Evolutionary conservation across 148 eudicot genomes (phyloP).

Genomic region (Camellia lanceoleosa): DNA sequence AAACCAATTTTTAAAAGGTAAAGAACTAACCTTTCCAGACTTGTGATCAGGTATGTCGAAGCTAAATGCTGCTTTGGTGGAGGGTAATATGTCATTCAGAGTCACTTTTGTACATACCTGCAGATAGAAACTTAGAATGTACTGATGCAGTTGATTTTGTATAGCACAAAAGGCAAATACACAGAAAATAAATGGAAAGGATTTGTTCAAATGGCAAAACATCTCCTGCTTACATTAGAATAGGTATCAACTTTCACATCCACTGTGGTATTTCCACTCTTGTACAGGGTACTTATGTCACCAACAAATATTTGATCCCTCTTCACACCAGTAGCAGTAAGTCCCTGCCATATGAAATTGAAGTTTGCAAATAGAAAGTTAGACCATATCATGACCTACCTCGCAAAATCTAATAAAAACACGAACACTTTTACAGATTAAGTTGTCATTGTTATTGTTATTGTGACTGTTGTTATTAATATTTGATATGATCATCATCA

Average conservation of each 20-base stretch:
- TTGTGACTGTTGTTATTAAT: not conserved
- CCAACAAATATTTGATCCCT: conserved; percentile 77
- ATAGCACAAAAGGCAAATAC: not conserved
- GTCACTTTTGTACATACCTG: conserved; percentile 84
- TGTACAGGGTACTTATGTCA: conserved; percentile 69
- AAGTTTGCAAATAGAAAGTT: conserved; percentile 4
- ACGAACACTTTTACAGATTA: not conserved
- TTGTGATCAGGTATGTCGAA: not conserved
- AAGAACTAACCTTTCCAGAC: too few relatives aligned
- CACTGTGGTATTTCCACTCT: conserved; percentile 65
- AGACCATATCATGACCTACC: not conserved
- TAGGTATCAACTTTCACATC: conserved; percentile 83
- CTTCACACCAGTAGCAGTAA: conserved; percentile 79
- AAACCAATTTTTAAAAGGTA: too few relatives aligned
- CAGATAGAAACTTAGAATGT: conserved; percentile 8
- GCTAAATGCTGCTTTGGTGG: conserved; percentile 69
- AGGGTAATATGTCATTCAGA: conserved; percentile 51
- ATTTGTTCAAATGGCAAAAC: not conserved
- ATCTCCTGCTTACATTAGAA: conserved; percentile 58
- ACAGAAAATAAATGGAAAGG: not conserved
- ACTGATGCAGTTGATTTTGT: not conserved
- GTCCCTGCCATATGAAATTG: conserved; percentile 48
- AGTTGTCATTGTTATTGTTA: not conserved
- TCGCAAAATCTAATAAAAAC: not conserved
- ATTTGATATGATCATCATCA: not conserved